phyloP scores from a whole-genome alignment of 2,329 filamentous ascomycete species.

The Venturia aucupariae region DNA sequence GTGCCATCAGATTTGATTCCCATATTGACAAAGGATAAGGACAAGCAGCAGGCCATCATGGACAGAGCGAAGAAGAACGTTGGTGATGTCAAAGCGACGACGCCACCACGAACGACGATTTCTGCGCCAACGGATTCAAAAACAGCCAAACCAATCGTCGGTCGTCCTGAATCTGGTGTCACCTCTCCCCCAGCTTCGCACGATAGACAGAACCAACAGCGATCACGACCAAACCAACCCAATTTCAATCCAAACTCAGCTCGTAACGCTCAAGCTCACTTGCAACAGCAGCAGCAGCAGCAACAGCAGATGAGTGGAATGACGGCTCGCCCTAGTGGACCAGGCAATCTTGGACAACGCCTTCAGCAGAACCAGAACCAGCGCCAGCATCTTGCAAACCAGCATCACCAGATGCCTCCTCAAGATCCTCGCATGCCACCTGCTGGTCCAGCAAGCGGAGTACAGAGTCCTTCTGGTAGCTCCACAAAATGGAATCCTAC shows the following conservation, averaged over 20 bases:
- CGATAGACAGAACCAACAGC: slow-evolving; percentile 39
- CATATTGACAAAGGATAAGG: slow-evolving; percentile 94
- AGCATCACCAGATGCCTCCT: slow-evolving; percentile 20
- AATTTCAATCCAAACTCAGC: background rate
- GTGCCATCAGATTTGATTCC: slow-evolving; percentile 86
- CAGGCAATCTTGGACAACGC: slow-evolving; percentile 10
- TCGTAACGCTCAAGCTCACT: background rate
- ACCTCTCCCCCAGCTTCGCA: slow-evolving; percentile 23
- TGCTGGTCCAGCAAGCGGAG: slow-evolving; percentile 54
- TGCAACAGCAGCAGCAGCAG: slow-evolving; percentile 4
- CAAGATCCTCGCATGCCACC: slow-evolving; percentile 61
- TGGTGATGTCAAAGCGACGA: slow-evolving; percentile 40
- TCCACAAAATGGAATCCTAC: slow-evolving; percentile 51
- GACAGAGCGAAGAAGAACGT: slow-evolving; percentile 74
- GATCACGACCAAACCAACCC: slow-evolving; percentile 9
- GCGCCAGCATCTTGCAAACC: slow-evolving; percentile 6
- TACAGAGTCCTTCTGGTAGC: slow-evolving; percentile 42
- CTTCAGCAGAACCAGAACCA: slow-evolving; percentile 10
- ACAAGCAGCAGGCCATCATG: slow-evolving; percentile 86
- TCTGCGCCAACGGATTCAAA: slow-evolving; percentile 28
- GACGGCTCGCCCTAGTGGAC: background rate
- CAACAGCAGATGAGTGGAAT: slow-evolving; percentile 1
- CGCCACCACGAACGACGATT: slow-evolving; percentile 32
- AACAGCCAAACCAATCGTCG: slow-evolving; percentile 22
- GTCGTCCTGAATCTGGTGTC: slow-evolving; percentile 12